Percentiles rank a stretch among this genome's conserved stretches.
Conservation (phyloP, 371 early-diverging fungal genomes). For the Mortierella sp. region DNA sequence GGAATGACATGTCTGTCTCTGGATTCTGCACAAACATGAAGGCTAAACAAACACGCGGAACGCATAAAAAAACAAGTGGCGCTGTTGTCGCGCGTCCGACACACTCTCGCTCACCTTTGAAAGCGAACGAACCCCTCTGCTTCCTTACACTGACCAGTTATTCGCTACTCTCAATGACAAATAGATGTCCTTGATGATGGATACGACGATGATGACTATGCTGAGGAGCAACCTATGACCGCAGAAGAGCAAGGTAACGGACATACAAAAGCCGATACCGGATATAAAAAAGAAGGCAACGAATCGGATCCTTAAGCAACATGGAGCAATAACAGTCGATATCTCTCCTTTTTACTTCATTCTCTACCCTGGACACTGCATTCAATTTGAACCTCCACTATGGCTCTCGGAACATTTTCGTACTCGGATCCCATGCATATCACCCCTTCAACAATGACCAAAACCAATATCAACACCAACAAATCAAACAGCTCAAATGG, state of each 20-base stretch:
- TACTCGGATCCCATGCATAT: neutral
- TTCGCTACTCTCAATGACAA: neutral
- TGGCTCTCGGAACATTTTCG: neutral
- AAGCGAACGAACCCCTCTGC: neutral
- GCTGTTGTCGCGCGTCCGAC: neutral
- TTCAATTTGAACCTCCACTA: neutral
- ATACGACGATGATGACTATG: conserved; percentile 70
- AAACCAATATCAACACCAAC: neutral
- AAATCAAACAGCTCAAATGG: conserved; percentile 59
- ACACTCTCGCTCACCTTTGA: neutral
- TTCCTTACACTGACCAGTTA: conserved; percentile 6
- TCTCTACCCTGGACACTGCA: neutral
- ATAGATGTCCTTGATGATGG: conserved; percentile 75
- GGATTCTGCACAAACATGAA: neutral
- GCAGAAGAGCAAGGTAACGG: conserved; percentile 31
- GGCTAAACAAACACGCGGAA: neutral
- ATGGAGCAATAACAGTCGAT: neutral
- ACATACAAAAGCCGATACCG: neutral
- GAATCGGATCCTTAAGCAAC: neutral
- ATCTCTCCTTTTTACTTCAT: neutral
- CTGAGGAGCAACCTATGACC: conserved; percentile 52
- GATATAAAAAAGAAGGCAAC: neutral
- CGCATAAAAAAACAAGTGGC: neutral
- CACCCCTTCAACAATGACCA: conserved; percentile 15
- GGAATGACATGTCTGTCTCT: neutral